Evolutionary conservation across 768 basidiomycete species (phyloP).

Genomic region (Paxillus involutus): DNA sequence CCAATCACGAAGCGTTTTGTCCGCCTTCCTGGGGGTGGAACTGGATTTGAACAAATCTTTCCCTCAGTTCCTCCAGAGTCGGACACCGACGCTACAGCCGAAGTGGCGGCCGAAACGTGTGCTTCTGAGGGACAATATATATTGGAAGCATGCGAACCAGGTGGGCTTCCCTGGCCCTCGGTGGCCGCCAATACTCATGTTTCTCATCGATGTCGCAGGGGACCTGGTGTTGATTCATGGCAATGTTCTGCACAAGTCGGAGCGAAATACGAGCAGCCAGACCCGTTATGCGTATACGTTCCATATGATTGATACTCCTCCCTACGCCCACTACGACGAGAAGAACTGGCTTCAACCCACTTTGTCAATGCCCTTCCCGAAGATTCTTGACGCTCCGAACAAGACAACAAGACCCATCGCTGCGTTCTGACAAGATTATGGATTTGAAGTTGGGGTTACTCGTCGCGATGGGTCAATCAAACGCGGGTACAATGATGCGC

Average conservation of each 20-base stretch:
- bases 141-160: slow-evolving; percentile 72
- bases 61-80: slow-evolving; percentile 22
- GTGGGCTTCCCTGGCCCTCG: slow-evolving; percentile 34
- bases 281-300: slow-evolving; percentile 96
- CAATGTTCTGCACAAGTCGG: slow-evolving; percentile 87
- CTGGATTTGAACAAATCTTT: slow-evolving; percentile 74
- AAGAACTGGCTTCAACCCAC: slow-evolving; percentile 98
- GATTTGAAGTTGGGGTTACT: neutral
- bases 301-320: slow-evolving; percentile 85
- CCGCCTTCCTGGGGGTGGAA: slow-evolving; percentile 72
- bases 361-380: slow-evolving; percentile 75
- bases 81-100: slow-evolving; percentile 1
- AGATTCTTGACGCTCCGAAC: slow-evolving; percentile 41
- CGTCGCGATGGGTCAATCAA: no score
- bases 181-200: neutral
- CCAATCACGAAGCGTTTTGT: slow-evolving; percentile 86
- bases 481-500: neutral
- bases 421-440: neutral
- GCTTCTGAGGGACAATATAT: slow-evolving; percentile 50
- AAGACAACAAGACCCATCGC: neutral
- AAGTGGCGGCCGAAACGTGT: neutral
- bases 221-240: slow-evolving; percentile 95
- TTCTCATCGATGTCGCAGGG: slow-evolving; percentile 41
- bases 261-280: slow-evolving; percentile 75
- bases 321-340: slow-evolving; percentile 72